phyloP scores from a whole-genome alignment of 2,329 filamentous ascomycete genomes.

The Xylaria sp. region DNA sequence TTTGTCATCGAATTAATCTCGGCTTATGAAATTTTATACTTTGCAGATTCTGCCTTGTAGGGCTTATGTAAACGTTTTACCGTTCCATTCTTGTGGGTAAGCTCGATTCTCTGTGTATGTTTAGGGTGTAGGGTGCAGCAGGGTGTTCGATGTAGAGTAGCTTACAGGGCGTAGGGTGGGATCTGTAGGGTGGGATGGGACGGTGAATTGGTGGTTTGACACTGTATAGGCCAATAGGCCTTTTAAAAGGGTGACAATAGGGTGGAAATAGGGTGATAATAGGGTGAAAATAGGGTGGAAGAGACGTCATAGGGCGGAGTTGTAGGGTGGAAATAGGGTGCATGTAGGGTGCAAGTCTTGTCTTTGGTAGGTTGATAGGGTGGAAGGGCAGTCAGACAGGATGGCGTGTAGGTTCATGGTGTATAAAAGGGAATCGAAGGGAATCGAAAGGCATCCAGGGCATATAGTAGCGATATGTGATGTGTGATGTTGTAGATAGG shows the following conservation, averaged over 20 bases:
- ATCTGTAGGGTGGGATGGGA: not conserved
- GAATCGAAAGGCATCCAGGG: not conserved
- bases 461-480: not conserved
- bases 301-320: conserved; percentile 18
- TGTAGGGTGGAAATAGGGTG: conserved; percentile 18
- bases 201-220: not conserved
- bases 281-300: conserved; percentile 1
- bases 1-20: not conserved
- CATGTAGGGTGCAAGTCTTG: conserved; percentile 4
- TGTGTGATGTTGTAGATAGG: not conserved
- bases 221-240: too few species aligned
- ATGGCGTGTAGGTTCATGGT: not conserved
- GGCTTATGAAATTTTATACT: not conserved
- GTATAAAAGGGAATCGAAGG: conserved; percentile 15
- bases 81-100: not conserved
- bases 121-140: not conserved
- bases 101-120: not conserved
- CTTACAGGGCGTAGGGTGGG: not conserved
- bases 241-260: conserved; percentile 9
- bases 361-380: conserved; percentile 1
- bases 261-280: not conserved
- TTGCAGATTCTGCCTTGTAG: not conserved
- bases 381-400: not conserved
- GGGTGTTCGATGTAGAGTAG: not conserved
- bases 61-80: not conserved